Conservation (phyloP, 441 rosid genomes). For the Brassica hybrid region DNA sequence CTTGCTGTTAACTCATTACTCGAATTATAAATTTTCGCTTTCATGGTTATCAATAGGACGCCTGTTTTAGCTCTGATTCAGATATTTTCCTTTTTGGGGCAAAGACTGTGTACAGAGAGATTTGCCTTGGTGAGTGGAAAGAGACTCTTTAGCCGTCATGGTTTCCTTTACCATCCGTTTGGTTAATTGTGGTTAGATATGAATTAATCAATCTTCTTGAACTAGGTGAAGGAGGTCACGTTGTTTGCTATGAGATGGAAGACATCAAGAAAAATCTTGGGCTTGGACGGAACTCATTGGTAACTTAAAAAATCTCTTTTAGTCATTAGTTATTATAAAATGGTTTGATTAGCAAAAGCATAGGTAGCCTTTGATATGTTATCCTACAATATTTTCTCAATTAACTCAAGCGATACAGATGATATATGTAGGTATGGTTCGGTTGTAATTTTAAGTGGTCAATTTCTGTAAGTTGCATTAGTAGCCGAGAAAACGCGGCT, state of each 20-base stretch:
- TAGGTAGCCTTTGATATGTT: slow-evolving; percentile 16
- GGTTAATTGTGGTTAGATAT: slow-evolving; percentile 9
- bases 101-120: slow-evolving; percentile 88
- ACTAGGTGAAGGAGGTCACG: slow-evolving; percentile 87
- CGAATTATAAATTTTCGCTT: neutral
- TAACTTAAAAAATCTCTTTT: slow-evolving; percentile 45
- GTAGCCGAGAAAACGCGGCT: neutral
- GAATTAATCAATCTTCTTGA: slow-evolving; percentile 37
- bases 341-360: slow-evolving; percentile 8
- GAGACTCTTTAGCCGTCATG: slow-evolving; percentile 15
- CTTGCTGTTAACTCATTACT: neutral
- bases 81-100: slow-evolving; percentile 96
- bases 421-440: slow-evolving; percentile 15
- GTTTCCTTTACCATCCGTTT: slow-evolving; percentile 18
- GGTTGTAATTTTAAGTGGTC: slow-evolving; percentile 20
- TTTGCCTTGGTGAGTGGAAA: slow-evolving; percentile 69
- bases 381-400: neutral
- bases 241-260: slow-evolving; percentile 89
- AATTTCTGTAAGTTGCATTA: slow-evolving; percentile 16
- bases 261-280: slow-evolving; percentile 87
- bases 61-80: slow-evolving; percentile 92
- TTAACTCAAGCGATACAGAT: neutral
- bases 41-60: slow-evolving; percentile 62
- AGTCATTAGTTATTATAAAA: slow-evolving; percentile 13
- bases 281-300: slow-evolving; percentile 89